phyloP scores from a whole-genome alignment of 306 rosid genomes.

The Rosa lucieae region DNA sequence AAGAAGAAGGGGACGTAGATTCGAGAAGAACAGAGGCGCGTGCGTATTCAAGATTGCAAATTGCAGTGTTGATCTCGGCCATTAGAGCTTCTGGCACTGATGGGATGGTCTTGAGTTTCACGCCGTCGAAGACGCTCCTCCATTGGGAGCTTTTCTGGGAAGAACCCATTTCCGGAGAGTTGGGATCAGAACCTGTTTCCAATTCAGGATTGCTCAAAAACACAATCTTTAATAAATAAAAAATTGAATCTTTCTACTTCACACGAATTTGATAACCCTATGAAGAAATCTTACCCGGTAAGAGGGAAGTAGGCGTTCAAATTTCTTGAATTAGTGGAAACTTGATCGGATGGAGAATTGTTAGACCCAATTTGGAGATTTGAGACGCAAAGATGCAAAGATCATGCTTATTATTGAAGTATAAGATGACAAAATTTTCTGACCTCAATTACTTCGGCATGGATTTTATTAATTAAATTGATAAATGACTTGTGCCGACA shows the following conservation, averaged over 20 bases:
- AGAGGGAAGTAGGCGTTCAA: not conserved
- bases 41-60: slow-evolving; percentile 63
- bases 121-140: slow-evolving; percentile 78
- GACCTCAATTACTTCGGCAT: no score
- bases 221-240: not conserved
- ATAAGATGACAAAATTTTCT: not conserved
- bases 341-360: not conserved
- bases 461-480: no score
- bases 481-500: not conserved
- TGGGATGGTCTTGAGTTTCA: slow-evolving; percentile 50
- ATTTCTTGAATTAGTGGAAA: not conserved
- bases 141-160: slow-evolving; percentile 46
- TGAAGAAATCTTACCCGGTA: not conserved
- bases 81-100: slow-evolving; percentile 72
- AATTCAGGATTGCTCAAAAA: not conserved
- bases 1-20: slow-evolving; percentile 15
- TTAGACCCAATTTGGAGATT: not conserved
- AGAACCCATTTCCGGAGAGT: slow-evolving; percentile 22
- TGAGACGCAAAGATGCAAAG: not conserved
- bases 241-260: not conserved
- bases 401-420: not conserved
- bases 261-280: not conserved
- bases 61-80: slow-evolving; percentile 81
- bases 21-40: slow-evolving; percentile 59
- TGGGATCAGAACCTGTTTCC: slow-evolving; percentile 4